Evolutionary conservation across 2,329 filamentous ascomycete species (phyloP), one percentile per base, ranked within the genome.

Genomic region (Metarhizium robertsii): DNA sequence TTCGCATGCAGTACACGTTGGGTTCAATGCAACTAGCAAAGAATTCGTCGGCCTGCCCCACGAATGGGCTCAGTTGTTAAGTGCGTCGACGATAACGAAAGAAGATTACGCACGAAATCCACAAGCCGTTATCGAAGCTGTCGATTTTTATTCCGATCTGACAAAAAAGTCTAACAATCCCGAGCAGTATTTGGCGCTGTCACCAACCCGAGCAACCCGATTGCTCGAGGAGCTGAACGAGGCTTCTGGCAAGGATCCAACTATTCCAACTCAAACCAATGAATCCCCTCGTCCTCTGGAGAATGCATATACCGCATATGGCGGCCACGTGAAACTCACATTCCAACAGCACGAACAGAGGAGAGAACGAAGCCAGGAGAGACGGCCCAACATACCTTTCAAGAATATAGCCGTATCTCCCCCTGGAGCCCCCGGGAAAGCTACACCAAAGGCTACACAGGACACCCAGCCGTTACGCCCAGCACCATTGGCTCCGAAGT

Each of bases 51-150:
- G 92, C 38, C 72, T 97, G 62, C 92, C 92, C 2, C 85, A 89
- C 7, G 92, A 97, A 76, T 97, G 92, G 92, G 92, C 94, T 68
- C 92, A 94, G 71, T 79, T 97, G 53, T 79, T 97, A 61, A 96
- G 92, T 66, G 90, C 90, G 13, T 96, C 92, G 3, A 92, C 92
- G 55, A 92, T 97, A 66, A 96, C 92, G 57, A 95, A 96, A 72
- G 92, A 97, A 66, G 92, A 97, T 69, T 96, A 96, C 72, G 90
- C 94, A 73, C 91, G 92, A 67, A 96, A 97, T 66, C 92, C 92
- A 3, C 87, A 92, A 75, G 90, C 84, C 58, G 87, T 83, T 30
- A 84, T 89, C 55, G 88, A 92, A 67, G 88, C 89, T 46, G 75
- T 92, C 20, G 86, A 91, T 67, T 92, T 92, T 73, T 92, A 91